Percentiles rank a stretch among this genome's conserved stretches.
These are phyloP conservation scores for Lanzia echinophila DNA, from an alignment of 2,329 filamentous ascomycete species.

Conservation along the genomic window DNA sequence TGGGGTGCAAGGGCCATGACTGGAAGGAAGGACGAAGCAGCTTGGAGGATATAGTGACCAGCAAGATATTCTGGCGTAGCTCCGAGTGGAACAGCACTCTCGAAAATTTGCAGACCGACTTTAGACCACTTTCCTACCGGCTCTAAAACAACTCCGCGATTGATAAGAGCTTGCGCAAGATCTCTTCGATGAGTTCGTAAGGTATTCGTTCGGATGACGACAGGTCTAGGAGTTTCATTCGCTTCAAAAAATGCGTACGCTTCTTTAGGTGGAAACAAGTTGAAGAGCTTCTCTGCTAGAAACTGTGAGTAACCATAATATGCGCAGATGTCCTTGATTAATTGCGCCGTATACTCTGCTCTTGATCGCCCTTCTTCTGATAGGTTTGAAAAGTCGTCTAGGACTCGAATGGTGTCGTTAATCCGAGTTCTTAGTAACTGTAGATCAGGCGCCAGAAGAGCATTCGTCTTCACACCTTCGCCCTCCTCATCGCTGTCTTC, in stretches of 20 bases:
- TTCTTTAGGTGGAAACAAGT: conserved; percentile 85
- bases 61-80: conserved; percentile 96
- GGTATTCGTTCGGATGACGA: conserved; percentile 96
- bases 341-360: conserved; percentile 78
- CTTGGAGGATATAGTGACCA: conserved; percentile 96
- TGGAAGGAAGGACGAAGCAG: conserved; percentile 90
- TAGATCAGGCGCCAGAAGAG: conserved; percentile 76
- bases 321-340: conserved; percentile 85
- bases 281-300: conserved; percentile 92
- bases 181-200: conserved; percentile 70
- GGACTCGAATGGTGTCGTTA: conserved; percentile 84
- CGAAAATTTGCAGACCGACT: conserved; percentile 93
- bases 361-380: conserved; percentile 74
- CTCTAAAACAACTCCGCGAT: conserved; percentile 91
- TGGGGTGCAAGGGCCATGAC: conserved; percentile 96
- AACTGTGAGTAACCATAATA: conserved; percentile 97
- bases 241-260: conserved; percentile 98
- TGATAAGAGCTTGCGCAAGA: conserved; percentile 88
- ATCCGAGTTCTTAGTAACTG: conserved; percentile 84
- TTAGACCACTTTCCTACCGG: conserved; percentile 99
- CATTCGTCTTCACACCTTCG: conserved; percentile 50
- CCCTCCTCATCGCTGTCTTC: conserved; percentile 56
- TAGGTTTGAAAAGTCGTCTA: conserved; percentile 81
- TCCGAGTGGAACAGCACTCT: conserved; percentile 71
- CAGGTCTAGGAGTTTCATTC: conserved; percentile 88